These are phyloP conservation scores for Fomitopsis betulina DNA, from an alignment of 1,284 basidiomycete species.

Conservation along the genomic window DNA sequence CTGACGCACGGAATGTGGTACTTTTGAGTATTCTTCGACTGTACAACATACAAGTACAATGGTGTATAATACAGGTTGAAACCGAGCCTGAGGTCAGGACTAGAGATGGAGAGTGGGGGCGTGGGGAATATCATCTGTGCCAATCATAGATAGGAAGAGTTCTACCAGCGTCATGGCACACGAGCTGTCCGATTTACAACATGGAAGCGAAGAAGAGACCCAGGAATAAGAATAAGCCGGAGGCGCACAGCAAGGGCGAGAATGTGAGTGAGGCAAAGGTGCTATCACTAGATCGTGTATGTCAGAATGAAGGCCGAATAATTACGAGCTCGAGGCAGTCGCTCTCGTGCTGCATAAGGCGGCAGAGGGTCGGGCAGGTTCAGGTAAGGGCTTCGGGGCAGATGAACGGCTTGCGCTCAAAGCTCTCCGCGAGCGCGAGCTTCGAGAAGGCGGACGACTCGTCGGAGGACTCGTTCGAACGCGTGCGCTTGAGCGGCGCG, in stretches of 20 bases:
- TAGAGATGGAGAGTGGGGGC: neutral
- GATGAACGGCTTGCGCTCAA: neutral
- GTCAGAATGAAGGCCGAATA: neutral
- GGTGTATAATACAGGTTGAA: neutral
- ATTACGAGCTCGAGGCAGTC: neutral
- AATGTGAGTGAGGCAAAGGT: neutral
- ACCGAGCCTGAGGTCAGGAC: neutral
- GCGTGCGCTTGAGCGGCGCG: conserved; percentile 19
- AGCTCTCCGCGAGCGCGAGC: neutral
- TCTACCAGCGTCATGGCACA: neutral
- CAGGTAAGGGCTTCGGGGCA: neutral
- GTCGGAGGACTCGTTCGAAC: conserved; percentile 8
- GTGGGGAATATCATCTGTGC: neutral
- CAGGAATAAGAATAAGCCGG: neutral
- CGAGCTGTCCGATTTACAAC: neutral
- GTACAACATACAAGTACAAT: neutral
- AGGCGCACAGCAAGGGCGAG: neutral
- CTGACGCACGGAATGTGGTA: neutral
- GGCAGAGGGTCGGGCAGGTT: neutral
- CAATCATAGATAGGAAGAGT: neutral
- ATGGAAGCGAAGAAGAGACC: neutral
- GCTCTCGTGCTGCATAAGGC: neutral
- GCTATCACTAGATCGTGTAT: neutral
- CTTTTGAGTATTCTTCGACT: neutral
- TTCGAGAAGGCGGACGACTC: neutral